Percentiles rank a stretch among this genome's conserved stretches.
phyloP scores from a whole-genome alignment of 2,329 filamentous ascomycete species.

The Fusarium torulosum region DNA sequence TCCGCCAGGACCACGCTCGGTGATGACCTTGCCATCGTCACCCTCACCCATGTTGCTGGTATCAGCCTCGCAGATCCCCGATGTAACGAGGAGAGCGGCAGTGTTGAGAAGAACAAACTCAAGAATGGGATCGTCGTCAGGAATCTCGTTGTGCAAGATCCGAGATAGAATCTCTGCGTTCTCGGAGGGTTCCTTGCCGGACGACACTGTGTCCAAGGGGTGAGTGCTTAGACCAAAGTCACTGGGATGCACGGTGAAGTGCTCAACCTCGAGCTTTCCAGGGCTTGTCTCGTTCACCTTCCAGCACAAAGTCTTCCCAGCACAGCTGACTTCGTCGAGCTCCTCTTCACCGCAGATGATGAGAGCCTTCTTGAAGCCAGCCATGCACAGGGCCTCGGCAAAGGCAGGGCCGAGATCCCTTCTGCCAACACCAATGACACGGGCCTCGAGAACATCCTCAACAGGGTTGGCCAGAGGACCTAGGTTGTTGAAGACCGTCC shows the following conservation, averaged over 20 bases:
- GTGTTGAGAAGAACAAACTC: slow-evolving; percentile 97
- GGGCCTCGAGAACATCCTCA: slow-evolving; percentile 85
- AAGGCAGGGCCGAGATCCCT: slow-evolving; percentile 90
- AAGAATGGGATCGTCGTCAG: slow-evolving; percentile 83
- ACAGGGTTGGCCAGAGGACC: slow-evolving; percentile 93
- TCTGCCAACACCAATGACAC: slow-evolving; percentile 92
- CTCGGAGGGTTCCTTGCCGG: slow-evolving; percentile 85
- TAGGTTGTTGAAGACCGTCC: slow-evolving; percentile 97
- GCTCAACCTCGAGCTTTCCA: slow-evolving; percentile 69
- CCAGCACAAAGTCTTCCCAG: slow-evolving; percentile 91
- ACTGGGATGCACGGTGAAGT: slow-evolving; percentile 82
- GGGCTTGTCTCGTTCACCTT: slow-evolving; percentile 68
- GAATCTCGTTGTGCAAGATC: slow-evolving; percentile 79
- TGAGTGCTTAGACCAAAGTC: slow-evolving; percentile 88
- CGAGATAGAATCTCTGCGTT: slow-evolving; percentile 87
- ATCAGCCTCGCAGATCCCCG: slow-evolving; percentile 88
- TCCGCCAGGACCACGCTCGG: slow-evolving; percentile 85
- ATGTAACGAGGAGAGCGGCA: slow-evolving; percentile 85
- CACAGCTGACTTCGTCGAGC: slow-evolving; percentile 94
- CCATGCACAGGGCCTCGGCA: slow-evolving; percentile 82
- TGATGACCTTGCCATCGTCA: slow-evolving; percentile 84
- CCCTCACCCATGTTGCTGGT: slow-evolving; percentile 82
- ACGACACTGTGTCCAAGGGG: slow-evolving; percentile 80
- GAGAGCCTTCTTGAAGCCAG: slow-evolving; percentile 84
- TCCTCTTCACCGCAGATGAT: slow-evolving; percentile 95